Percentiles rank a stretch among this genome's conserved stretches.
Conservation (phyloP, 2,329 filamentous ascomycete genomes). For the Aspergillus pseudoviridinutans region DNA sequence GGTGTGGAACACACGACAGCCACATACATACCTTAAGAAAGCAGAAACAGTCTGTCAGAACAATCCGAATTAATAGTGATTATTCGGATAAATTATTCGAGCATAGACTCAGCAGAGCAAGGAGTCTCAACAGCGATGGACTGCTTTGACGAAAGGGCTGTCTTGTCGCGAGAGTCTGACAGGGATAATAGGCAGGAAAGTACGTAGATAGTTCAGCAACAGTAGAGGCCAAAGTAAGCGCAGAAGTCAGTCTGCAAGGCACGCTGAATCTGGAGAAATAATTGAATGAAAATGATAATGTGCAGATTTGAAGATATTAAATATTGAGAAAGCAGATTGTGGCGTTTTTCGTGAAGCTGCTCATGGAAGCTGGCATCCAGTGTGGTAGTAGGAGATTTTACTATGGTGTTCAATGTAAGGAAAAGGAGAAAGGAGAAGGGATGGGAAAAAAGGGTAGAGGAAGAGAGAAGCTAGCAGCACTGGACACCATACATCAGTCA, state of each 20-base stretch:
- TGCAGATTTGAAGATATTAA: constrained; percentile 3
- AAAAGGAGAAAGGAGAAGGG: constrained; percentile 7
- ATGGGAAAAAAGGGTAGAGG: constrained; percentile 8
- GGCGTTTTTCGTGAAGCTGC: background rate
- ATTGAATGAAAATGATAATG: background rate
- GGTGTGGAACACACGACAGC: constrained; percentile 14
- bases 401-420: constrained; percentile 3
- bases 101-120: background rate
- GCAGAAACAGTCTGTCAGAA: constrained; percentile 10
- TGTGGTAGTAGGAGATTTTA: constrained; percentile 10
- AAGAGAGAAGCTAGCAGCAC: constrained; percentile 5
- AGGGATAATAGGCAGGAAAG: constrained; percentile 24
- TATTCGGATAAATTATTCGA: background rate
- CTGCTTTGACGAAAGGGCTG: constrained; percentile 8
- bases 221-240: constrained; percentile 19
- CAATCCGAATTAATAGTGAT: background rate
- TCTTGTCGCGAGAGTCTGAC: constrained; percentile 24
- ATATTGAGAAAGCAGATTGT: constrained; percentile 1
- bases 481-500: background rate
- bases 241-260: constrained; percentile 10
- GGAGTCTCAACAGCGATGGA: constrained; percentile 1
- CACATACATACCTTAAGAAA: constrained; percentile 20
- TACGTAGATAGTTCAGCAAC: background rate
- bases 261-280: background rate
- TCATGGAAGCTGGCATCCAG: constrained; percentile 11